Base-by-base conservation (phyloP, 2,329 filamentous ascomycete species). In the Cytospora piceae region DNA sequence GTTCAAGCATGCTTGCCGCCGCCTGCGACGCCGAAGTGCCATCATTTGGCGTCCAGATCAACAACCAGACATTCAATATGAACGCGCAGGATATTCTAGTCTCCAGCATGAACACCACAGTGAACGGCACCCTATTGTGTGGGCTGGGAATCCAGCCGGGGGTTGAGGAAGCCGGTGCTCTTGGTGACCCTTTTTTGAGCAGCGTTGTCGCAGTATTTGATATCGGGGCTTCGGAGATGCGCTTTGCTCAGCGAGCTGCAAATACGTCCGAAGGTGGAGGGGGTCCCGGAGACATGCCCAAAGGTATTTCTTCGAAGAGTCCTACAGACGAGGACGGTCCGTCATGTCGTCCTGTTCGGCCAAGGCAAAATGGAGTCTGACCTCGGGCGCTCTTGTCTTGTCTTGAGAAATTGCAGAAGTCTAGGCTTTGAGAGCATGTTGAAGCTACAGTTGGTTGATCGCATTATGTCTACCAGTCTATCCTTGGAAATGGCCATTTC, bases 201-300 rank as follows among this genome's bases (percentile, higher is more conserved):
- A 73, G 71, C 49, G 69, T 76, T 0, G 70, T 75, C 11, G 72
- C 74, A 6, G 74, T 76, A 0, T 75, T 76, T 49, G 74, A 75
- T 42, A 69, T 75, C 0, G 73, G 71, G 0, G 67, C 70, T 3
- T 67, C 64, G 0, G 72, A 74, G 68, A 75, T 76, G 72, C 65
- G 74, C 31, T 76, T 76, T 61, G 73, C 73, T 7, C 52, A 61
- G 53, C 53, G 66, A 9, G 53, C 34, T 4, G 5, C 5, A 2
- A n/a, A 17, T 2, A 8, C 14, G 17, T 22, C 20, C 11, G 53
- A 2, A 12, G 1, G n/a, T 20, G 52, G 7, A 53, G 14, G 0
- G 34, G 8, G 42, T 20, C 7, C 3, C 20, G 42, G 42, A 49
- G 37, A 9, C 22, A 15, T 17, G 2, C 0, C 20, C 52, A 24